Conservation (phyloP, 306 rosid genomes). For the Trifolium subterraneum region DNA sequence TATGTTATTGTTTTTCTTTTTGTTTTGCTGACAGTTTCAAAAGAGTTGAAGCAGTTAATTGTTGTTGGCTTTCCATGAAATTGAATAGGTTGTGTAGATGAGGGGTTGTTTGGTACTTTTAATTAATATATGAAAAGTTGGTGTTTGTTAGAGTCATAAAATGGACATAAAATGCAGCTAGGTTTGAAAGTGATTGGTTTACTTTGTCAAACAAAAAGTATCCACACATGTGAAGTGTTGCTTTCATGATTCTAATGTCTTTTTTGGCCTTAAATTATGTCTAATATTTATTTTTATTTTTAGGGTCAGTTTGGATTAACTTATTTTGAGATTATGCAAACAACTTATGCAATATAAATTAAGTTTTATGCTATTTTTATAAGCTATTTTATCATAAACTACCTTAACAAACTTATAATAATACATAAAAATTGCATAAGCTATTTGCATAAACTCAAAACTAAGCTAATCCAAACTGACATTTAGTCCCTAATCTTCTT, state of each 20-base stretch:
- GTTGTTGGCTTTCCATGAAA: conserved; percentile 42
- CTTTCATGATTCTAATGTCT: conserved; percentile 7
- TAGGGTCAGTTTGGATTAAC: too few relatives aligned
- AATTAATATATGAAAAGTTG: conserved; percentile 31
- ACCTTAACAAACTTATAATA: too few relatives aligned
- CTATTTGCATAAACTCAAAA: too few relatives aligned
- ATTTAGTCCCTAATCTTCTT: not conserved
- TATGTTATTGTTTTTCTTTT: conserved; percentile 42
- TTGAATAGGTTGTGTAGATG: not conserved
- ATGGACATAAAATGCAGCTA: conserved; percentile 16
- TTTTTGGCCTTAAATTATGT: not conserved
- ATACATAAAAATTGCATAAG: too few relatives aligned
- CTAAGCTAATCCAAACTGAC: too few relatives aligned
- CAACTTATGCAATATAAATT: too few relatives aligned
- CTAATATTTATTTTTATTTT: not conserved
- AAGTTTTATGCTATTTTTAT: too few relatives aligned
- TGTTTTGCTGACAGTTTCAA: conserved; percentile 72
- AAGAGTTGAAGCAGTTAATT: conserved; percentile 49
- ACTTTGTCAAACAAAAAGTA: conserved; percentile 44
- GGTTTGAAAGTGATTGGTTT: conserved; percentile 32
- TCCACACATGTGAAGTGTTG: conserved; percentile 25
- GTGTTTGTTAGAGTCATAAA: conserved; percentile 39
- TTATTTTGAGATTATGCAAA: too few relatives aligned
- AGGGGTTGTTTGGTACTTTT: conserved; percentile 37
- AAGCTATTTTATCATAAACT: too few relatives aligned